Evolutionary conservation across 148 eudicot species (phyloP).

Genomic region (Dysphania ambrosioides): DNA sequence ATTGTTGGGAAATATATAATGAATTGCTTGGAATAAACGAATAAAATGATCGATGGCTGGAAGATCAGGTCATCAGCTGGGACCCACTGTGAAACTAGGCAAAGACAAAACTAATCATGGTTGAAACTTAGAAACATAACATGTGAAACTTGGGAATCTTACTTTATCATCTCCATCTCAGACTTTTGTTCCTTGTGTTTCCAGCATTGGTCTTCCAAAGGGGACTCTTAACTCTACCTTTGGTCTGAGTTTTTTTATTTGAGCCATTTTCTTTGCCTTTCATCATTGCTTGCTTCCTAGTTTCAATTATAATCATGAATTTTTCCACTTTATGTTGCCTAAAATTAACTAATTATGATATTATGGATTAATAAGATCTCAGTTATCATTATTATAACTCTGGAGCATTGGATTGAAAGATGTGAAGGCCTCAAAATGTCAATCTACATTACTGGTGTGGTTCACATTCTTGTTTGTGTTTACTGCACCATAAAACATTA

Average conservation of each 20-base stretch:
- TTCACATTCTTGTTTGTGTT: background rate
- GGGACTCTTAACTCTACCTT: background rate
- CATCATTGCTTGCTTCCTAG: slow-evolving; percentile 16
- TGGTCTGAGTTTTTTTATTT: background rate
- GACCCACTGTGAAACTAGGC: background rate
- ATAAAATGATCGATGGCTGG: background rate
- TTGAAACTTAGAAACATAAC: slow-evolving; percentile 16
- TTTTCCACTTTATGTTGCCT: background rate
- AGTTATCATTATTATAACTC: background rate
- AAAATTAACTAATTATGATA: slow-evolving; percentile 8
- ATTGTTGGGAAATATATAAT: background rate
- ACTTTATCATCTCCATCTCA: background rate
- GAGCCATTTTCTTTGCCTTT: background rate
- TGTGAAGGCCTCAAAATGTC: background rate
- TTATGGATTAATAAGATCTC: background rate
- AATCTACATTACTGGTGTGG: background rate
- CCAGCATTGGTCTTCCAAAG: slow-evolving; percentile 8
- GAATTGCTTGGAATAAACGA: slow-evolving; percentile 15
- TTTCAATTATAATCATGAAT: slow-evolving; percentile 13
- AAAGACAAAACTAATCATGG: slow-evolving; percentile 19
- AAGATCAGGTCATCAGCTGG: slow-evolving; percentile 13
- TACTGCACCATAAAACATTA: too few relatives aligned
- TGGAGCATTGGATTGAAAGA: background rate
- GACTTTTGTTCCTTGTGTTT: slow-evolving; percentile 14
- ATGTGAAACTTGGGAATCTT: slow-evolving; percentile 14